A percentile compares a stretch with the other conserved stretches of the same genome.
Evolutionary conservation across 1,284 basidiomycete species (phyloP).

Genomic region (Tylopilus sp.): DNA sequence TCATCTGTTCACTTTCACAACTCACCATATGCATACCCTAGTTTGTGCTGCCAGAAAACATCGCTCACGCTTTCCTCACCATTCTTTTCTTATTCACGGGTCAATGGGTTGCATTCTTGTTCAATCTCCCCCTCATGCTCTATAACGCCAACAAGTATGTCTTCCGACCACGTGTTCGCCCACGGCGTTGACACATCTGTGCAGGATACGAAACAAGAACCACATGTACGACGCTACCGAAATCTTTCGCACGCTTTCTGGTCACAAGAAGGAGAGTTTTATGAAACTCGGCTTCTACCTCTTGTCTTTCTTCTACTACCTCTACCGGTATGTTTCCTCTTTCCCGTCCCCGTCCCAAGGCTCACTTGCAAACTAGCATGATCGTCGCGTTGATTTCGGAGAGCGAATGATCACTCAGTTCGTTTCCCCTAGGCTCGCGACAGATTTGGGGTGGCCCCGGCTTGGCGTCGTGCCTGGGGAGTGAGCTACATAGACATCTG

Average conservation of each 20-base stretch:
- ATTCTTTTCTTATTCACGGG: conserved; percentile 88
- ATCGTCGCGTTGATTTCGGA: conserved; percentile 85
- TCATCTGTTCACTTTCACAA: not conserved
- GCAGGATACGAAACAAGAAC: conserved; percentile 88
- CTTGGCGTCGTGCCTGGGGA: conserved; percentile 3
- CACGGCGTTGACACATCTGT: not conserved
- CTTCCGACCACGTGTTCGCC: not conserved
- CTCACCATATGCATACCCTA: conserved; percentile 36
- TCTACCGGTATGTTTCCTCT: conserved; percentile 74
- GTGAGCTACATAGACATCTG: conserved; percentile 19
- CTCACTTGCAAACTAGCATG: conserved; percentile 54
- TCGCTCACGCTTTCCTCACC: conserved; percentile 89
- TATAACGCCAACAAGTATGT: conserved; percentile 95
- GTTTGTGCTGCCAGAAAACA: conserved; percentile 98
- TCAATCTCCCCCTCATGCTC: conserved; percentile 88
- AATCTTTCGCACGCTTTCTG: conserved; percentile 93
- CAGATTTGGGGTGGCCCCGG: not conserved
- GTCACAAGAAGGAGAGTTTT: conserved; percentile 97
- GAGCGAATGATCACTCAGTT: conserved; percentile 49
- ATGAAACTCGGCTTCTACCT: conserved; percentile 96
- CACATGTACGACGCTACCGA: conserved; percentile 99
- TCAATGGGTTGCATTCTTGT: conserved; percentile 92
- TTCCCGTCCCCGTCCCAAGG: not conserved
- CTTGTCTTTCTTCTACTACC: conserved; percentile 94
- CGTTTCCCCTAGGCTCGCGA: not conserved